Evolutionary conservation across 164 flowering plant genomes (phyloP).

Genomic region (Santalum album): DNA sequence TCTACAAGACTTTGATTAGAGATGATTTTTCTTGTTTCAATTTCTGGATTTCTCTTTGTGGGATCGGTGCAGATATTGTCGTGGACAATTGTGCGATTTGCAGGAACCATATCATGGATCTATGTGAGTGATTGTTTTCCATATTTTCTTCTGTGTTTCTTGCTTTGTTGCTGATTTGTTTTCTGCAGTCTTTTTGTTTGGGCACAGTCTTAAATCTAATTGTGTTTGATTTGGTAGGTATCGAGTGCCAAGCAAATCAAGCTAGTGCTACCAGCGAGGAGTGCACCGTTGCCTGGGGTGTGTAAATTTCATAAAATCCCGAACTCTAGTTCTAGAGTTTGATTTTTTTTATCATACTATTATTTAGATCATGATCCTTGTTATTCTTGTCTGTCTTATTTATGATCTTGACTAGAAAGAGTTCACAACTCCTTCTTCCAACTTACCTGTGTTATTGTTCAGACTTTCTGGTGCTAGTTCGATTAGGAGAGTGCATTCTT

Average conservation of each 20-base stretch:
- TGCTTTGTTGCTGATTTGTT: background rate
- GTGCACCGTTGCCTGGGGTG: conserved; percentile 85
- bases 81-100: conserved; percentile 86
- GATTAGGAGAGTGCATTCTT: too few species aligned
- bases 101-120: conserved; percentile 90
- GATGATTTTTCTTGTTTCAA: background rate
- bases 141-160: background rate
- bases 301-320: conserved; percentile 2
- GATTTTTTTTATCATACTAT: too few species aligned
- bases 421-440: too few species aligned
- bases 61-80: conserved; percentile 47
- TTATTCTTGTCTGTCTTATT: too few species aligned
- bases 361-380: too few species aligned
- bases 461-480: too few species aligned
- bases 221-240: conserved; percentile 33
- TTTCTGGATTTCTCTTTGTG: background rate
- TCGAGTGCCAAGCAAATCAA: conserved; percentile 83
- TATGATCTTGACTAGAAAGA: too few species aligned
- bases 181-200: background rate
- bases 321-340: too few species aligned
- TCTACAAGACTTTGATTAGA: background rate
- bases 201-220: background rate
- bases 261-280: conserved; percentile 86
- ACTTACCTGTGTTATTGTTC: too few species aligned
- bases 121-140: conserved; percentile 40